phyloP scores from a whole-genome alignment of 108 stramenopile genomes.

The Mayamaea pseudoterrestris region DNA sequence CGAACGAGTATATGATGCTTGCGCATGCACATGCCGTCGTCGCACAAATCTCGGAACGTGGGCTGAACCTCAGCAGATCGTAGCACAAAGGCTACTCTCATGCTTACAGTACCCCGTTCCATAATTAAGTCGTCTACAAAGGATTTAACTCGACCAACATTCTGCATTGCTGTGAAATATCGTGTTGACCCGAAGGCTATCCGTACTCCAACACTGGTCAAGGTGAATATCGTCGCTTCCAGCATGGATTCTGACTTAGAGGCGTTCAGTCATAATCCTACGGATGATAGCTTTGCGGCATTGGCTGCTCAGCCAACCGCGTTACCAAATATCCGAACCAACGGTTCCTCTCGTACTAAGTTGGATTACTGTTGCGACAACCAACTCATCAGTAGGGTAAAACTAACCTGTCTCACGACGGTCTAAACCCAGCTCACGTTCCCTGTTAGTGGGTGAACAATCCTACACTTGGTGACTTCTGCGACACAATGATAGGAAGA shows the following conservation, averaged over 20 bases:
- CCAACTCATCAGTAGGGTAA: conserved; percentile 85
- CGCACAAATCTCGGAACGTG: conserved; percentile 80
- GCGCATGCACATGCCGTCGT: too few relatives aligned
- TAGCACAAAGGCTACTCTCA: conserved; percentile 93
- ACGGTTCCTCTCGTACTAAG: conserved; percentile 98
- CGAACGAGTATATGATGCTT: too few relatives aligned
- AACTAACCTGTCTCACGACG: conserved; percentile 97
- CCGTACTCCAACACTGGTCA: conserved; percentile 60
- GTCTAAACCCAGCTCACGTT: conserved; percentile 97
- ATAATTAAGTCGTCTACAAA: conserved; percentile 92
- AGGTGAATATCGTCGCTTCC: conserved; percentile 80
- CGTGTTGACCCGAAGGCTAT: conserved; percentile 60
- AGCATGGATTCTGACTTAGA: conserved; percentile 95
- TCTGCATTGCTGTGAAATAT: conserved; percentile 58
- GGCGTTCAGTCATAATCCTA: conserved; percentile 92
- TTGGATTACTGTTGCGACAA: conserved; percentile 93
- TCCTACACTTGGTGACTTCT: conserved; percentile 94
- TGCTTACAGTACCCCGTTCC: conserved; percentile 90
- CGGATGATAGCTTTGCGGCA: conserved; percentile 90
- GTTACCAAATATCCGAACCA: conserved; percentile 95
- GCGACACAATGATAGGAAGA: conserved; percentile 95
- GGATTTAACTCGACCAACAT: conserved; percentile 87
- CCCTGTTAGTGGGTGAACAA: conserved; percentile 95
- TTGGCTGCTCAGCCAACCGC: conserved; percentile 85
- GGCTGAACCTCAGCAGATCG: conserved; percentile 95